phyloP scores from a whole-genome alignment of 2,329 filamentous ascomycete species.

The Tolypocladium nubicola region DNA sequence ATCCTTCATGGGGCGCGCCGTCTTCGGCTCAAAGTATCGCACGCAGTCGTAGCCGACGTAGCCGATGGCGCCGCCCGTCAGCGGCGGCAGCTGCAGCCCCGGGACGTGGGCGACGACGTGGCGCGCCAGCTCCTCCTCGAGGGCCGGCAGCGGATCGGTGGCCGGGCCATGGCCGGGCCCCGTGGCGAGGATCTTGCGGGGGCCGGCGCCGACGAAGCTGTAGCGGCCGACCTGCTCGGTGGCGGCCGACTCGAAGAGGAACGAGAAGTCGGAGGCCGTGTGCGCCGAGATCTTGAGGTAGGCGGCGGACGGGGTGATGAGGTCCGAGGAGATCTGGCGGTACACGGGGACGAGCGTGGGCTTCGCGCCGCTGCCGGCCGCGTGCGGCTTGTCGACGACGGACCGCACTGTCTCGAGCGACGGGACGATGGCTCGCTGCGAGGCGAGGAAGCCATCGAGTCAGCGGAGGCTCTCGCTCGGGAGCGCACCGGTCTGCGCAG shows the following conservation, averaged over 20 bases:
- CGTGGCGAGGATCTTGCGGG: constrained; percentile 72
- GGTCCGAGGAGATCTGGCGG: constrained; percentile 79
- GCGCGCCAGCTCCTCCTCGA: constrained; percentile 71
- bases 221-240: constrained; percentile 91
- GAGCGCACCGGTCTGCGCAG: not conserved
- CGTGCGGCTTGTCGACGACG: constrained; percentile 26
- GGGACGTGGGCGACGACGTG: constrained; percentile 77
- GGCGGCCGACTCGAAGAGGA: constrained; percentile 91
- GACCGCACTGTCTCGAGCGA: constrained; percentile 35
- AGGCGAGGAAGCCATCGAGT: not conserved
- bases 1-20: constrained; percentile 80
- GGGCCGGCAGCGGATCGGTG: constrained; percentile 70
- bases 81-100: constrained; percentile 68
- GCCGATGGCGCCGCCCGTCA: constrained; percentile 88
- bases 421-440: constrained; percentile 30
- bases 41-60: constrained; percentile 98
- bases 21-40: constrained; percentile 95
- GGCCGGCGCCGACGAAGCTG: constrained; percentile 83
- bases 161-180: constrained; percentile 79
- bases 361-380: constrained; percentile 14
- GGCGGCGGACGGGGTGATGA: constrained; percentile 87
- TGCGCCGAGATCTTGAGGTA: constrained; percentile 83
- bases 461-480: constrained; percentile 1
- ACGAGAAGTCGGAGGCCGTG: constrained; percentile 62
- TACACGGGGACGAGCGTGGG: constrained; percentile 74